These are phyloP conservation scores for Xeromyces bisporus DNA, from an alignment of 495 filamentous ascomycete species.

Conservation along the genomic window DNA sequence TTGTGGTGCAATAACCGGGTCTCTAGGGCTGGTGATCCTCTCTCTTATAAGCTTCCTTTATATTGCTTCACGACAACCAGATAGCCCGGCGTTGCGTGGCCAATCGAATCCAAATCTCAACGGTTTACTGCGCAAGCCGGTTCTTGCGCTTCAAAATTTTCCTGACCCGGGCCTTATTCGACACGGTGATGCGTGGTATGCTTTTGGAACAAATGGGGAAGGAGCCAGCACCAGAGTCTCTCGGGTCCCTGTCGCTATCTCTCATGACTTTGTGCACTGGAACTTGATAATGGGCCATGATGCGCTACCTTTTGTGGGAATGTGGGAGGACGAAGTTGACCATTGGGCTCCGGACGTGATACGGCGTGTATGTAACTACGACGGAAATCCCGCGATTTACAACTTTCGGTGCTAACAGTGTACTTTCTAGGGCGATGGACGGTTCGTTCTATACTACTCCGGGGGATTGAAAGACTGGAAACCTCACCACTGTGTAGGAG, in stretches of 20 bases:
- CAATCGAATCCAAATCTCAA: constrained; percentile 14
- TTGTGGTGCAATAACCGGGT: not conserved
- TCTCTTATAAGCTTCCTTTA: constrained; percentile 2
- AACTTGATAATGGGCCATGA: constrained; percentile 12
- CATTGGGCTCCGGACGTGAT: constrained; percentile 24
- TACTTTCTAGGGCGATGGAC: constrained; percentile 17
- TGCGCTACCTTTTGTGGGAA: constrained; percentile 11
- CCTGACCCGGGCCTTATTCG: constrained; percentile 20
- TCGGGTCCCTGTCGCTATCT: constrained; percentile 17
- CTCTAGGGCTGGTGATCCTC: not conserved
- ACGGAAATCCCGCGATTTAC: not conserved
- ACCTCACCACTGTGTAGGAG: constrained; percentile 35
- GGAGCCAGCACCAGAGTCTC: constrained; percentile 8
- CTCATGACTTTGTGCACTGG: constrained; percentile 18
- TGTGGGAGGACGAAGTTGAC: constrained; percentile 12
- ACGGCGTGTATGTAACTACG: constrained; percentile 16
- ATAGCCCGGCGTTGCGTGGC: no score
- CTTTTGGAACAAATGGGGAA: constrained; percentile 16
- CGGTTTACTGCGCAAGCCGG: constrained; percentile 8
- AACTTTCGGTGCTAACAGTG: not conserved
- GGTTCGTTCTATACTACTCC: constrained; percentile 40
- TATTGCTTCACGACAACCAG: not conserved
- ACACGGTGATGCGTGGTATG: constrained; percentile 19
- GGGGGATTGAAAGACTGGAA: constrained; percentile 20
- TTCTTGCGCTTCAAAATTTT: constrained; percentile 14